phyloP scores from a whole-genome alignment of 2,329 filamentous ascomycete genomes.

The Xylogone sp. region DNA sequence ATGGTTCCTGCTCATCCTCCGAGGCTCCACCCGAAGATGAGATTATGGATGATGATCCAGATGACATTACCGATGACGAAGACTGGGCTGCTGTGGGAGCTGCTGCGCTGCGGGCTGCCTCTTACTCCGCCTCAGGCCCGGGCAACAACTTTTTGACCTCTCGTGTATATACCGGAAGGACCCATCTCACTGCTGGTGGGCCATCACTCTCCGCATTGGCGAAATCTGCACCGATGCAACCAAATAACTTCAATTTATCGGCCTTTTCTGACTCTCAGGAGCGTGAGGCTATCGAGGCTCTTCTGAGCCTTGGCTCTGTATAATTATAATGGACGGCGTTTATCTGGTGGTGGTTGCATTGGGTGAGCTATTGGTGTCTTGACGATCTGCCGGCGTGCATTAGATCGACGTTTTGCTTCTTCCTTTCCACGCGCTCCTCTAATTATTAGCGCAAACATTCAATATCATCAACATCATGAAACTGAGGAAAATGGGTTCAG shows the following conservation, averaged over 20 bases:
- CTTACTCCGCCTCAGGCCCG: constrained; percentile 53
- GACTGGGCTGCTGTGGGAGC: constrained; percentile 92
- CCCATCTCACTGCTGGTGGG: constrained; percentile 30
- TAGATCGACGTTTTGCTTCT: constrained; percentile 18
- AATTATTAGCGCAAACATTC: constrained; percentile 3
- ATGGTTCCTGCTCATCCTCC: constrained; percentile 72
- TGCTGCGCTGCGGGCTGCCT: constrained; percentile 70
- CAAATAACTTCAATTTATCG: constrained; percentile 48
- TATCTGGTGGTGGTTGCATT: constrained; percentile 10
- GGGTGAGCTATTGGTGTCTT: constrained; percentile 17
- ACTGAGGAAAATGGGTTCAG: constrained; percentile 11
- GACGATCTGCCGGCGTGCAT: constrained; percentile 29
- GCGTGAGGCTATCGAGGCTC: constrained; percentile 76
- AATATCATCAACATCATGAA: constrained; percentile 11
- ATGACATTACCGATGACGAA: constrained; percentile 90
- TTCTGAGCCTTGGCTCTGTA: constrained; percentile 77
- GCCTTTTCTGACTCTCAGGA: constrained; percentile 62
- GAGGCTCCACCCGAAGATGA: constrained; percentile 64
- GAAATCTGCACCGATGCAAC: constrained; percentile 29
- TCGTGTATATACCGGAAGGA: constrained; percentile 42
- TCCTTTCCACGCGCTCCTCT: constrained; percentile 19
- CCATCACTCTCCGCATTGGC: constrained; percentile 22
- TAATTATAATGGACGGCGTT: constrained; percentile 36
- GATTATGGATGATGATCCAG: constrained; percentile 69
- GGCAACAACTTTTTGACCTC: constrained; percentile 42